These are phyloP conservation scores for Arachis hypogaea DNA, from an alignment of 306 rosid genomes.

Conservation along the genomic window DNA sequence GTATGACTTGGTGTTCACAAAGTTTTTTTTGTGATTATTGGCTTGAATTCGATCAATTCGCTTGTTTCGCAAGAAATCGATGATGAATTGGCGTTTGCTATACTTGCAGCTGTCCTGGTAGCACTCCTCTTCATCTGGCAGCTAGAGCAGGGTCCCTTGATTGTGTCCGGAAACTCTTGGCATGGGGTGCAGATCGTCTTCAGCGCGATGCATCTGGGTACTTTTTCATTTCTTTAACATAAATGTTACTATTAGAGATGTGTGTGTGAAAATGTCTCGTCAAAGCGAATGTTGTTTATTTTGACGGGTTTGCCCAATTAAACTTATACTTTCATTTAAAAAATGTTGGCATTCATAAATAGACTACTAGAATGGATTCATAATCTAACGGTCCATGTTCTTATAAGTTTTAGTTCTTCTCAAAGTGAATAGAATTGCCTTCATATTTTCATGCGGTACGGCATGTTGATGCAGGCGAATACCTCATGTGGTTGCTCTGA, in stretches of 20 bases:
- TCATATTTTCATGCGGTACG: constrained; percentile 5
- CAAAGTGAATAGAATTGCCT: constrained; percentile 19
- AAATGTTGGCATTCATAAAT: not conserved
- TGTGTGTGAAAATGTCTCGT: not conserved
- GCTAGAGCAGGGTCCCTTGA: constrained; percentile 95
- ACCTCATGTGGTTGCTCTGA: constrained; percentile 84
- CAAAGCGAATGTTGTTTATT: constrained; percentile 6
- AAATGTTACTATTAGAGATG: constrained; percentile 1
- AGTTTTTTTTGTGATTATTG: not conserved
- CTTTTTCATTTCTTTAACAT: not conserved
- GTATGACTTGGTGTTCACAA: constrained; percentile 40
- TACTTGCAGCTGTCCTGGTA: constrained; percentile 77
- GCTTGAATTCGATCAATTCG: constrained; percentile 22
- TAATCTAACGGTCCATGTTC: not conserved
- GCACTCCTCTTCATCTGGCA: constrained; percentile 96
- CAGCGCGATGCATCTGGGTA: constrained; percentile 97
- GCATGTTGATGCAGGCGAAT: constrained; percentile 68
- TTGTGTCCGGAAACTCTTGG: constrained; percentile 81
- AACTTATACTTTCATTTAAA: not conserved
- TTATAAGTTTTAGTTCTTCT: not conserved
- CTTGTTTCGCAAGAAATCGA: not conserved
- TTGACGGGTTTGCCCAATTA: not conserved
- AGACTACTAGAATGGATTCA: not conserved
- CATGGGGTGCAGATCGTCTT: constrained; percentile 98
- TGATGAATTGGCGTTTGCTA: constrained; percentile 39